A percentile compares a stretch with the other conserved stretches of the same genome.
Conservation (phyloP, 2,329 filamentous ascomycete genomes). For the Diaporthe caulivora region DNA sequence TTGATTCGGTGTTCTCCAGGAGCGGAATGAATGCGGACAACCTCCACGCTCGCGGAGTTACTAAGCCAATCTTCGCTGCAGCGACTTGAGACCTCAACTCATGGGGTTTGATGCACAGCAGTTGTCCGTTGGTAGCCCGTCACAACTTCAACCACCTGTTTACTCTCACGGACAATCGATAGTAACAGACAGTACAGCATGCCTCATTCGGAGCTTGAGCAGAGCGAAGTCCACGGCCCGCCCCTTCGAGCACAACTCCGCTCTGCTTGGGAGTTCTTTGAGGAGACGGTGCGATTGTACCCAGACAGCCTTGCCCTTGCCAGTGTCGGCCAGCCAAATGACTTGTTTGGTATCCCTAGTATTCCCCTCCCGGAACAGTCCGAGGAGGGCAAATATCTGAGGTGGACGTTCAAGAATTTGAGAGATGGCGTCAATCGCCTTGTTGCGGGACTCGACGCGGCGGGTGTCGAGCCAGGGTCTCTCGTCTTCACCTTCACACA, state of each 20-base stretch:
- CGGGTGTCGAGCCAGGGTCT: neutral
- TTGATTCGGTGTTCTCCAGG: neutral
- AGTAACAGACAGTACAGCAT: neutral
- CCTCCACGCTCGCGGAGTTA: neutral
- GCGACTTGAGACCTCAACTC: neutral
- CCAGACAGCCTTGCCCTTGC: constrained; percentile 2
- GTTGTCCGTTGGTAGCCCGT: neutral
- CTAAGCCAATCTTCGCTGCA: too few species aligned
- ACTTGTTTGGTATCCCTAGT: neutral
- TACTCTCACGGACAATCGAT: too few species aligned
- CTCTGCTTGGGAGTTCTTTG: constrained; percentile 1
- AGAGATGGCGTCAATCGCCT: neutral
- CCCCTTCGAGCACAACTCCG: neutral
- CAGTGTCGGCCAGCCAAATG: constrained; percentile 3
- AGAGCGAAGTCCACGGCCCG: neutral
- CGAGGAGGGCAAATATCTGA: neutral
- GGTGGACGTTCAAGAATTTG: neutral
- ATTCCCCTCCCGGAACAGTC: neutral
- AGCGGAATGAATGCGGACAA: neutral
- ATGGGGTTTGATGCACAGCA: neutral
- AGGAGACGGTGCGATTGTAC: neutral
- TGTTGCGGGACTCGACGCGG: neutral
- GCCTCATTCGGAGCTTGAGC: neutral
- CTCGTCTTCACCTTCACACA: neutral
- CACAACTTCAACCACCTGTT: neutral